These are phyloP conservation scores for Cystobasidium onofrii DNA, from an alignment of 768 basidiomycete species.

Conservation along the genomic window DNA sequence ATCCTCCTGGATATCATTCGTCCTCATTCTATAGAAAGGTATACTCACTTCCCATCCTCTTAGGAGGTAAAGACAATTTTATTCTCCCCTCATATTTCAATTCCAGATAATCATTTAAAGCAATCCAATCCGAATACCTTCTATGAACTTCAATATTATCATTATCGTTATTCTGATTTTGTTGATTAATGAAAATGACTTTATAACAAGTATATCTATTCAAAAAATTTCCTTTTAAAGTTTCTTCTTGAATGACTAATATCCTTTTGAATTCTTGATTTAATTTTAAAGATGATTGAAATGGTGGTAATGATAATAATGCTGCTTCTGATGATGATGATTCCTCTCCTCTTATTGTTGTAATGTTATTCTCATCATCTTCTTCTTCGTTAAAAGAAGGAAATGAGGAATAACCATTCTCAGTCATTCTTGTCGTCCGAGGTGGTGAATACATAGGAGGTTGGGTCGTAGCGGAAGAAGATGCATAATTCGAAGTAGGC, in stretches of 20 bases:
- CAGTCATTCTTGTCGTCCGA: neutral
- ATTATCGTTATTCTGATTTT: constrained; percentile 37
- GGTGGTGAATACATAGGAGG: constrained; percentile 5
- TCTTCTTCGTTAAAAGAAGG: constrained; percentile 5
- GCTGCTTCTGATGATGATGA: neutral
- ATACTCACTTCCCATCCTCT: constrained; percentile 59
- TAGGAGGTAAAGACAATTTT: constrained; percentile 77
- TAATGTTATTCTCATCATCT: neutral
- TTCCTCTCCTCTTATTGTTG: neutral
- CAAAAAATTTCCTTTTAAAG: constrained; percentile 11
- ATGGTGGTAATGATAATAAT: neutral
- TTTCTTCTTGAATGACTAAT: neutral
- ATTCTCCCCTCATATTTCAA: constrained; percentile 90
- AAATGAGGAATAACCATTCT: constrained; percentile 1
- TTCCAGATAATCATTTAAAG: constrained; percentile 74
- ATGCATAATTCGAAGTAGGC: neutral
- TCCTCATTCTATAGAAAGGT: too few species aligned
- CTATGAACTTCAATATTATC: constrained; percentile 71
- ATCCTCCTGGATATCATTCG: too few species aligned
- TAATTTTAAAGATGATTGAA: neutral
- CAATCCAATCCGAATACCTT: constrained; percentile 87
- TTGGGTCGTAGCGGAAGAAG: neutral
- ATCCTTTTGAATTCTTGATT: neutral
- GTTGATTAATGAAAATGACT: too few species aligned
- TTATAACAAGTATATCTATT: constrained; percentile 12